Conservation (phyloP, 2,329 filamentous ascomycete genomes). For the Westerdykella aurantiaca region DNA sequence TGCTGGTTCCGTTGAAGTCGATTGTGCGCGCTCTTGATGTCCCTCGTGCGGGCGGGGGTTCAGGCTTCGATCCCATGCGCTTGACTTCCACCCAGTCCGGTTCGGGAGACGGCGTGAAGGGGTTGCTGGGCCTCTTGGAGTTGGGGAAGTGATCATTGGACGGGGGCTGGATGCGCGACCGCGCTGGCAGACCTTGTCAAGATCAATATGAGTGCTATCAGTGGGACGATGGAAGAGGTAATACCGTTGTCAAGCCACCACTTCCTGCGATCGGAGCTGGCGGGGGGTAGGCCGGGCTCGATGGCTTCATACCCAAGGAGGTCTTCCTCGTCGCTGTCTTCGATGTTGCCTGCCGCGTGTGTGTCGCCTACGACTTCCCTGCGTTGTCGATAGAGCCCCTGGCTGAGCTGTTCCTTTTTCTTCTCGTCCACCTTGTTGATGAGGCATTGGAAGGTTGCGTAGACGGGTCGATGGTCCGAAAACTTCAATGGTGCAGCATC, state of each 20-base stretch:
- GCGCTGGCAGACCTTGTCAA: constrained; percentile 60
- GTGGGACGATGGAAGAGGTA: constrained; percentile 47
- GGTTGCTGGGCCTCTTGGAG: constrained; percentile 69
- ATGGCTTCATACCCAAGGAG: constrained; percentile 75
- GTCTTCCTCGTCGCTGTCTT: constrained; percentile 71
- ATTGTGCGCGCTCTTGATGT: constrained; percentile 24
- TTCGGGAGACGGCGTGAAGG: constrained; percentile 68
- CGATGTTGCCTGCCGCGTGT: constrained; percentile 50
- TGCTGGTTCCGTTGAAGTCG: constrained; percentile 22
- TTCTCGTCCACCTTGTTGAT: constrained; percentile 75
- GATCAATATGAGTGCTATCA: constrained; percentile 19
- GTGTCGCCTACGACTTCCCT: constrained; percentile 61
- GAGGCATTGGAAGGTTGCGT: constrained; percentile 77
- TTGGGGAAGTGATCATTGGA: constrained; percentile 61
- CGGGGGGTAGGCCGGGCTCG: constrained; percentile 65
- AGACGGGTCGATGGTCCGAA: constrained; percentile 95
- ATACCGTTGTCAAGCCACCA: constrained; percentile 61
- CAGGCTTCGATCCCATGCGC: constrained; percentile 20
- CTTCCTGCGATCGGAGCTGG: constrained; percentile 56
- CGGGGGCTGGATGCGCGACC: constrained; percentile 65
- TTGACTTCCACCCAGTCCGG: constrained; percentile 70
- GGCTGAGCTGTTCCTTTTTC: constrained; percentile 65
- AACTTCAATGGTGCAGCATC: constrained; percentile 76
- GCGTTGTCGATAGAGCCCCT: constrained; percentile 64
- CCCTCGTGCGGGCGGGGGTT: constrained; percentile 29